phyloP scores from a whole-genome alignment of 1,284 basidiomycete species.

The Ganoderma sp. region DNA sequence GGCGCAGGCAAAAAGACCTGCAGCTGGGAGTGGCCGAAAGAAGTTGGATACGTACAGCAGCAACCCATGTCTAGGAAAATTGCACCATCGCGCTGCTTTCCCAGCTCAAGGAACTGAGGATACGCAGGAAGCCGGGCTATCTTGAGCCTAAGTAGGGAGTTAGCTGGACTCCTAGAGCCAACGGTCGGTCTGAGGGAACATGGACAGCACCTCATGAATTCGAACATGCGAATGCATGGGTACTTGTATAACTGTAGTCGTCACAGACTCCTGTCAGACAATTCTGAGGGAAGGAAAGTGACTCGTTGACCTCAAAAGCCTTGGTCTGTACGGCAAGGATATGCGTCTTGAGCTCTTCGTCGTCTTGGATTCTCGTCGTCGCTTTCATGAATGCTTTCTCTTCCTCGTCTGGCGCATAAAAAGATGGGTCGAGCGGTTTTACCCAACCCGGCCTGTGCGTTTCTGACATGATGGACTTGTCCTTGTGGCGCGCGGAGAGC shows the following conservation, averaged over 20 bases:
- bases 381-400: slow-evolving; percentile 30
- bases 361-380: slow-evolving; percentile 28
- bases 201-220: slow-evolving; percentile 23
- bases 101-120: slow-evolving; percentile 42
- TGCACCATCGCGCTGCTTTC: slow-evolving; percentile 45
- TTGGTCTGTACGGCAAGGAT: slow-evolving; percentile 24
- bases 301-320: slow-evolving; percentile 24
- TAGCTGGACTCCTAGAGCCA: neutral
- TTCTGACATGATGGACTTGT: slow-evolving; percentile 8
- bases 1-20: neutral
- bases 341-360: slow-evolving; percentile 27
- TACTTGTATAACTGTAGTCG: slow-evolving; percentile 24
- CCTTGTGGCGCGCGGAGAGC: neutral
- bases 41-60: slow-evolving; percentile 48
- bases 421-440: slow-evolving; percentile 18
- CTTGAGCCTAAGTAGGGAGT: slow-evolving; percentile 19
- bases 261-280: neutral
- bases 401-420: slow-evolving; percentile 21
- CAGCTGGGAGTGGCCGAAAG: neutral
- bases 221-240: slow-evolving; percentile 29
- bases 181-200: neutral
- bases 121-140: slow-evolving; percentile 26
- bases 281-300: neutral
- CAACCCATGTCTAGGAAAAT: slow-evolving; percentile 54
- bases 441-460: slow-evolving; percentile 12